phyloP scores from a whole-genome alignment of 169 alveolate species.

The Plasmodium coatneyi region DNA sequence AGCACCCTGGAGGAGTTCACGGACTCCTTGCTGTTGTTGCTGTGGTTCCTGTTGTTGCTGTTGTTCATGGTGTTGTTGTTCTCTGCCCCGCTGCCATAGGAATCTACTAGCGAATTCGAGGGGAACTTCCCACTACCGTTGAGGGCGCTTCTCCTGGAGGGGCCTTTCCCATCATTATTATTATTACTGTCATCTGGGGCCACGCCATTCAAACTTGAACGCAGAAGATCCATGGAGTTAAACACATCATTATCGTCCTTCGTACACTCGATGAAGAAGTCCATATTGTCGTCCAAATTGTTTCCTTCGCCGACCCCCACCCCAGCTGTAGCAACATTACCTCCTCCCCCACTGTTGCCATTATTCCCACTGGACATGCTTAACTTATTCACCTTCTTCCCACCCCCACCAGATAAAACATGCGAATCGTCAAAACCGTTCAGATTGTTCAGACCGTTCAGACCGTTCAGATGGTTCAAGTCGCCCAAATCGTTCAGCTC shows the following conservation, averaged over 20 bases:
- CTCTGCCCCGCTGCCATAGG: not conserved
- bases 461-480: not conserved
- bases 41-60: not conserved
- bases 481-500: not conserved
- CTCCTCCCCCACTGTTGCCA: not conserved
- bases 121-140: not conserved
- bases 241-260: slow-evolving; percentile 38
- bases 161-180: not conserved
- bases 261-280: slow-evolving; percentile 38
- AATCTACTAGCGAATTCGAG: not conserved
- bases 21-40: not conserved
- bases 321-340: not conserved
- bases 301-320: not conserved
- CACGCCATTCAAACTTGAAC: slow-evolving; percentile 36
- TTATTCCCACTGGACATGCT: not conserved
- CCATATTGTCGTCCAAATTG: slow-evolving; percentile 29
- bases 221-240: slow-evolving; percentile 36
- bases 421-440: not conserved
- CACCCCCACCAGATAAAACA: not conserved
- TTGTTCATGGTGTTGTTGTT: no score
- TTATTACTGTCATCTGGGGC: not conserved
- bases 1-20: slow-evolving; percentile 29
- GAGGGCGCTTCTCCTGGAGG: not conserved
- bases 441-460: not conserved
- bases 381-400: not conserved